Base-by-base conservation (phyloP, 768 basidiomycete genomes). In the Fomitopsis pulvina region DNA sequence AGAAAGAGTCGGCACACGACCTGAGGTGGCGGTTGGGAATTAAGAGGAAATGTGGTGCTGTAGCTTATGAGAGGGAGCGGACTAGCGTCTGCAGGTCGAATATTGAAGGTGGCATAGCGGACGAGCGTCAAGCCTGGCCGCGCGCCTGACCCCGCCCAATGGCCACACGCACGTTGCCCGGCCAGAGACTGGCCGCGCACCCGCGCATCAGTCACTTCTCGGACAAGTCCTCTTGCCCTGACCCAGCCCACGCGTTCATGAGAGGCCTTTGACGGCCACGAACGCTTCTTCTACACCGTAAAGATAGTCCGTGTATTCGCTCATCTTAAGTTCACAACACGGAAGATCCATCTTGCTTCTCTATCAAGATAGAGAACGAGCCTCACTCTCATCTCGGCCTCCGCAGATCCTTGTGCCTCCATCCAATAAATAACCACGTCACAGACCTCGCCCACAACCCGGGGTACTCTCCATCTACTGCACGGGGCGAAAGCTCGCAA, bases 91-190 rank as follows among this genome's bases (percentile, higher is more conserved):
- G 41, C 41, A 3, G 16, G 24, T 34, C 22, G 14, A 38, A 39
- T 38, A 8, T 41, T 8, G 32, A 3, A 20, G 16, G 38, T 10
- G 41, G 21, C 50, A 12, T 29, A 27, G 8, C 29, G 21, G 34
- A 4, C 22, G 4, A 43, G 25, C 48, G 45, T 47, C 30, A 21
- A 9, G 44, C 26, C 39, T 42, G 44, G 39, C 12, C 34, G 48
- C 22, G 41, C 41, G 43, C 47, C 41, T n/a, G 37, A 27, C 29
- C 44, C 28, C 43, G 60, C 54, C 59, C 59, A 65, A 61, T 57
- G 34, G 28, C 46, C 50, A 57, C 68, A 72, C 77, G 76, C 75
- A 79, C 77, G 77, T 79, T 77, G 70, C 58, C 77, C 74, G 73
- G 73, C 68, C 60, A 27, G 32, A 4, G 12, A 21, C 38, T 49